Evolutionary conservation across 176 grass and related monocot genomes (phyloP), one percentile per base, ranked within the genome.

Genomic region (Metroxylon sagu): DNA sequence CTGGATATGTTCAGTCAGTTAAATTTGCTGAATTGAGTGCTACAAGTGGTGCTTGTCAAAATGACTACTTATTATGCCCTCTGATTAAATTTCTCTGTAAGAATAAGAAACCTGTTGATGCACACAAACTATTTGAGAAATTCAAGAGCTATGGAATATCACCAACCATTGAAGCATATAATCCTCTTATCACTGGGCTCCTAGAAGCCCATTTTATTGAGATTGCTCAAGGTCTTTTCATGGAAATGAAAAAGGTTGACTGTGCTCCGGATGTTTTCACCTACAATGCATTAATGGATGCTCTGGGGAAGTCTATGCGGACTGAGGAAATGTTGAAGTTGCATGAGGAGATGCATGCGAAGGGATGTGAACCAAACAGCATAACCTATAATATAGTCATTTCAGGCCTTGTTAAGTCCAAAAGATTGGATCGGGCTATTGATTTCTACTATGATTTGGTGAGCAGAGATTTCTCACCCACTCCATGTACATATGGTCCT

Each of bases 311-410:
- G 66, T 91, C 83, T 4, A 78, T 67, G 70, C 77, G 77, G 48
- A 85, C 79, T 25, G 87, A 83, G 64, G 84, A 91, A 50, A 82
- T 97, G 81, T 71, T 97, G 19, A 84, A 85, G 75, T 52, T 91
- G 48, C 76, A 91, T 52, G 48, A 75, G 59, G 93, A 91, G 70
- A 91, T 91, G 93, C 74, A 80, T 54, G 25, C 26, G 16, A 85
- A 39, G 56, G 87, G 84, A 64, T 88, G 72, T 70, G 67, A 83
- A 80, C 74, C 84, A 69, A 83, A 83, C 70, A 64, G 57, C 70
- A 80, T 97, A 53, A 85, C 82, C 62, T 92, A 98, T 49, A 98
- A 88, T 73, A 98, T 80, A 29, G 83, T 92, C 62, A 98, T 98
- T 85, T 91, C 93, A 4, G 85, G 80, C 70, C 81, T 92, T 18